phyloP scores from a whole-genome alignment of 805 yeast species.

The Yamadazyma philogaea region DNA sequence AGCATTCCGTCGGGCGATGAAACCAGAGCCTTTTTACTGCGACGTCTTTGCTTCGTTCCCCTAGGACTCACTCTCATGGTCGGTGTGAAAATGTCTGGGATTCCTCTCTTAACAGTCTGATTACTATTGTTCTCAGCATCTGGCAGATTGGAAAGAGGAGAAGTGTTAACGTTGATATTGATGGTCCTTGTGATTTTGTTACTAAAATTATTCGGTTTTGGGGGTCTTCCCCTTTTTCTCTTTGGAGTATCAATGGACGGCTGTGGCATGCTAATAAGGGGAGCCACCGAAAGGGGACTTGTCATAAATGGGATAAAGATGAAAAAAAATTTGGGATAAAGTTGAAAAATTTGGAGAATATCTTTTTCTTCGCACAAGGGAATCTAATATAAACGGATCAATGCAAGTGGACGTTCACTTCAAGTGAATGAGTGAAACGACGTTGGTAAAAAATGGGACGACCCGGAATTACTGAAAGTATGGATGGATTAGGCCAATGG shows the following conservation, averaged over 20 bases:
- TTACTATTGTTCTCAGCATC: constrained; percentile 40
- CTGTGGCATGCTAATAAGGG: neutral
- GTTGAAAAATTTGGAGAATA: neutral
- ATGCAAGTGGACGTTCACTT: constrained; percentile 4
- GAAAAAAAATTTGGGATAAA: too few relatives aligned
- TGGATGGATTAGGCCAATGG: neutral
- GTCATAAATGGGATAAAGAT: neutral
- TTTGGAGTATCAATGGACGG: constrained; percentile 21
- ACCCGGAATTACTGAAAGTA: neutral
- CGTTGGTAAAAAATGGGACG: neutral
- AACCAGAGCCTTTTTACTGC: constrained; percentile 6
- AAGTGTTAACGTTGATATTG: constrained; percentile 40
- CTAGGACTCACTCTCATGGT: constrained; percentile 41
- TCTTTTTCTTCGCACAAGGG: neutral
- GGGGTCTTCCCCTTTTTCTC: constrained; percentile 46
- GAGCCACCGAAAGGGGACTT: neutral
- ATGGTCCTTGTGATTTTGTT: constrained; percentile 39
- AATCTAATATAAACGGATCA: neutral
- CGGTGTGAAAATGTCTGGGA: constrained; percentile 43
- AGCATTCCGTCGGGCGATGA: constrained; percentile 1
- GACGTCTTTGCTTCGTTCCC: constrained; percentile 2
- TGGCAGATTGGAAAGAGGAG: constrained; percentile 34
- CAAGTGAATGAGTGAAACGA: constrained; percentile 8
- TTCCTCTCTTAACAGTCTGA: constrained; percentile 36
- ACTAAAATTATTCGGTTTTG: constrained; percentile 37